Conservation (phyloP, 2,329 filamentous ascomycete genomes). For the Talaromyces sp. region DNA sequence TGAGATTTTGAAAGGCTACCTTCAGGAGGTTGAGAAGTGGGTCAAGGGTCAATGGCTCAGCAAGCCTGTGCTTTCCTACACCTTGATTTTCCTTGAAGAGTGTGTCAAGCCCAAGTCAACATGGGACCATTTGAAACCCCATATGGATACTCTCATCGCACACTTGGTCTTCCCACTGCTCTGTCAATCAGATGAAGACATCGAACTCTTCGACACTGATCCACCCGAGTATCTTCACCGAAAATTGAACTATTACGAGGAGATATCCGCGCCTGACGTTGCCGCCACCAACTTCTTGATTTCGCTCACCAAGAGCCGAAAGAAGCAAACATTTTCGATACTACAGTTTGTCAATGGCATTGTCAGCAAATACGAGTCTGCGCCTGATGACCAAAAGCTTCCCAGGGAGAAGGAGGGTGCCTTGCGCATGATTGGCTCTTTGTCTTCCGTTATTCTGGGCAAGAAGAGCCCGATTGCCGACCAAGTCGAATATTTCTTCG, state of each 20-base stretch:
- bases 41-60: conserved; percentile 95
- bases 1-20: conserved; percentile 91
- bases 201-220: conserved; percentile 90
- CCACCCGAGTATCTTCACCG: conserved; percentile 95
- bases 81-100: conserved; percentile 90
- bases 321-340: conserved; percentile 93
- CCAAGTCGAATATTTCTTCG: conserved; percentile 97
- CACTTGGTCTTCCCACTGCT: conserved; percentile 95
- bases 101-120: conserved; percentile 96
- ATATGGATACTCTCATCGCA: conserved; percentile 87
- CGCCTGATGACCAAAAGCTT: conserved; percentile 83
- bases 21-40: conserved; percentile 95
- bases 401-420: conserved; percentile 95
- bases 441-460: conserved; percentile 87
- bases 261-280: conserved; percentile 90
- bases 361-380: conserved; percentile 85
- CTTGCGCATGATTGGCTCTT: conserved; percentile 90
- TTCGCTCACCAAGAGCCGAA: conserved; percentile 85
- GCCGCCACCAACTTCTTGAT: conserved; percentile 96
- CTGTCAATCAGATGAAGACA: conserved; percentile 85
- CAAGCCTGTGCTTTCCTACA: conserved; percentile 89
- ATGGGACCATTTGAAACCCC: conserved; percentile 90
- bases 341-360: conserved; percentile 92
- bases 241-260: conserved; percentile 96
- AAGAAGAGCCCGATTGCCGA: conserved; percentile 98